These are phyloP conservation scores for Colletotrichum endophyticum DNA, from an alignment of 2,329 filamentous ascomycete species.

Conservation along the genomic window DNA sequence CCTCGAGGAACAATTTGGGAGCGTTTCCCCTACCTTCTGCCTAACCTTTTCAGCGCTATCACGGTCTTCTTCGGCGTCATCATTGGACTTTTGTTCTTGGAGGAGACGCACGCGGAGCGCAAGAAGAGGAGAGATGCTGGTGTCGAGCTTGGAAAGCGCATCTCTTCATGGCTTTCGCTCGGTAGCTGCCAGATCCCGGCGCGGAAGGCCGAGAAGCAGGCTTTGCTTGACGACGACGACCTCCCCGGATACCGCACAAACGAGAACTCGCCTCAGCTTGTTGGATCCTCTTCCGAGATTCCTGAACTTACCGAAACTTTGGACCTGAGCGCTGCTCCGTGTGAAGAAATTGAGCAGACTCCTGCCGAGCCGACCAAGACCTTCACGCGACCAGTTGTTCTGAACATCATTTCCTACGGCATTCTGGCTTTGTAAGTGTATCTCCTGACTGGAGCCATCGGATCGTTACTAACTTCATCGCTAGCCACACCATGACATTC, in stretches of 20 bases:
- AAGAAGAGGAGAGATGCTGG: constrained; percentile 79
- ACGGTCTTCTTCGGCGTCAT: constrained; percentile 78
- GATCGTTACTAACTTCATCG: constrained; percentile 22
- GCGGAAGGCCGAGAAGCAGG: constrained; percentile 60
- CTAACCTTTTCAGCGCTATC: constrained; percentile 87
- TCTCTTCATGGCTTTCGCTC: constrained; percentile 54
- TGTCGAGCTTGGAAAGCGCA: constrained; percentile 75
- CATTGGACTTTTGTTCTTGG: constrained; percentile 84
- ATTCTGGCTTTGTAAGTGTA: constrained; percentile 89
- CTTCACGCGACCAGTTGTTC: constrained; percentile 84
- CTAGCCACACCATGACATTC: constrained; percentile 93
- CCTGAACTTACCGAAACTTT: constrained; percentile 37
- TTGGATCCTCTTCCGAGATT: constrained; percentile 34
- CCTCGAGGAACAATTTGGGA: constrained; percentile 79
- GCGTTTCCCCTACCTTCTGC: constrained; percentile 85
- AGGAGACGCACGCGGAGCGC: constrained; percentile 90
- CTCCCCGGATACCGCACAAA: constrained; percentile 73
- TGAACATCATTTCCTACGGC: constrained; percentile 89
- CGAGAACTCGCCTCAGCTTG: constrained; percentile 57
- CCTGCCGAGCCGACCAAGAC: constrained; percentile 46
- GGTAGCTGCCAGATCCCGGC: constrained; percentile 37
- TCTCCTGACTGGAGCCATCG: constrained; percentile 12
- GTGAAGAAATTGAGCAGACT: neutral
- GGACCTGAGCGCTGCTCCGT: constrained; percentile 28
- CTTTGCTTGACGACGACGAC: constrained; percentile 67